phyloP scores from a whole-genome alignment of 768 basidiomycete species.

The Auriculariales sp. region DNA sequence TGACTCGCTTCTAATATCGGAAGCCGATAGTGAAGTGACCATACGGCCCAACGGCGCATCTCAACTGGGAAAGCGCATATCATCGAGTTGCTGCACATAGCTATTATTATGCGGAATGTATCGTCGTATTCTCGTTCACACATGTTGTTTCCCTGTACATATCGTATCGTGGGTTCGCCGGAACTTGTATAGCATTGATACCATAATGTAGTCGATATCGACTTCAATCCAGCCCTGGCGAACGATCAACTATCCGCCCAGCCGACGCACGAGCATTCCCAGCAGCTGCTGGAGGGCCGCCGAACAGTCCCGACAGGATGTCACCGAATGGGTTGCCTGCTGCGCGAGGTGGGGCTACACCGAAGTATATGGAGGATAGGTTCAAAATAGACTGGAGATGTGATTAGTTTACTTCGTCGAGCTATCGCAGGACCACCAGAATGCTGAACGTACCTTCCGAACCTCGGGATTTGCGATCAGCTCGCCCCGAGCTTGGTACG shows the following conservation, averaged over 20 bases:
- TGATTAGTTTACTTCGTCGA: not conserved
- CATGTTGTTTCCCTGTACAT: no score
- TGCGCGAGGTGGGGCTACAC: slow-evolving; percentile 61
- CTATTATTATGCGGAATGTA: no score
- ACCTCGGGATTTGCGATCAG: slow-evolving; percentile 45
- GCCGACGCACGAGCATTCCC: no score
- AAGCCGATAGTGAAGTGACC: not conserved
- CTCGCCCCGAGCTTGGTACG: slow-evolving; percentile 64
- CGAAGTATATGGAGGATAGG: slow-evolving; percentile 48
- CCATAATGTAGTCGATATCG: no score
- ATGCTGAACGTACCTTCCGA: slow-evolving; percentile 34
- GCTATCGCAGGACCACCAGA: not conserved
- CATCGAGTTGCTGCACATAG: no score
- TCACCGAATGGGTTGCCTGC: slow-evolving; percentile 74
- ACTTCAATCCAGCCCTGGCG: no score
- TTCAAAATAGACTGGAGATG: not conserved
- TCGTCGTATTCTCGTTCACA: no score
- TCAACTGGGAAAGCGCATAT: no score
- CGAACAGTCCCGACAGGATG: slow-evolving; percentile 80
- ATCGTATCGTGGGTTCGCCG: no score
- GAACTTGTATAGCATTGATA: no score
- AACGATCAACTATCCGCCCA: no score
- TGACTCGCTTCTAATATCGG: not conserved
- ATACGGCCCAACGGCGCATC: not conserved
- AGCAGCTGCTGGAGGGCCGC: no score